These are phyloP conservation scores for Exutisphaerella laricina DNA, from an alignment of 2,329 filamentous ascomycete species.

Conservation along the genomic window DNA sequence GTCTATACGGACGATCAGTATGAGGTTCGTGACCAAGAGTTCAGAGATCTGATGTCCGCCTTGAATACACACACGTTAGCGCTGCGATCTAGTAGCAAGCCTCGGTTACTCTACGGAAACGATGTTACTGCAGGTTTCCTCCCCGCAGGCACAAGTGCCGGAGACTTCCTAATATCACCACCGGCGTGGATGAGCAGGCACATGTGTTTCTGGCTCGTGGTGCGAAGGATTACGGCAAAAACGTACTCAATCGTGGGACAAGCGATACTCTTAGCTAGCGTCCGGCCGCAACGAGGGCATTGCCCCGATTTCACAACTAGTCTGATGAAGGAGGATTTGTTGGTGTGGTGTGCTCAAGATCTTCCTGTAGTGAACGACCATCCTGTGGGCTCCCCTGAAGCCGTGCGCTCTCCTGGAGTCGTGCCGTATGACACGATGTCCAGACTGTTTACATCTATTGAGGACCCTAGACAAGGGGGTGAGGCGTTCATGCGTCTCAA, in stretches of 20 bases:
- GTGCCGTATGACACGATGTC: background rate
- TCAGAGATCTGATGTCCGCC: background rate
- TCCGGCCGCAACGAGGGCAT: background rate
- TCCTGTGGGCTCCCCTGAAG: background rate
- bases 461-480: background rate
- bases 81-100: too few species aligned
- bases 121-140: background rate
- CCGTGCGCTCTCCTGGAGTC: background rate
- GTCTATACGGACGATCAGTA: background rate
- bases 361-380: background rate
- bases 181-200: background rate
- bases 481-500: background rate
- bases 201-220: background rate
- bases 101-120: background rate
- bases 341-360: background rate
- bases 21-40: background rate
- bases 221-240: background rate
- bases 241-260: background rate
- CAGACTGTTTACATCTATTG: background rate
- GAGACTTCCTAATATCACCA: background rate
- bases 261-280: background rate
- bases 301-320: background rate
- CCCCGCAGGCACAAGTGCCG: too few species aligned
- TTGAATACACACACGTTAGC: background rate
- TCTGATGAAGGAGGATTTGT: background rate